A percentile compares a stretch with the other conserved stretches of the same genome.
Conservation (phyloP, 345 rosid species). For the Psidium guajava region DNA sequence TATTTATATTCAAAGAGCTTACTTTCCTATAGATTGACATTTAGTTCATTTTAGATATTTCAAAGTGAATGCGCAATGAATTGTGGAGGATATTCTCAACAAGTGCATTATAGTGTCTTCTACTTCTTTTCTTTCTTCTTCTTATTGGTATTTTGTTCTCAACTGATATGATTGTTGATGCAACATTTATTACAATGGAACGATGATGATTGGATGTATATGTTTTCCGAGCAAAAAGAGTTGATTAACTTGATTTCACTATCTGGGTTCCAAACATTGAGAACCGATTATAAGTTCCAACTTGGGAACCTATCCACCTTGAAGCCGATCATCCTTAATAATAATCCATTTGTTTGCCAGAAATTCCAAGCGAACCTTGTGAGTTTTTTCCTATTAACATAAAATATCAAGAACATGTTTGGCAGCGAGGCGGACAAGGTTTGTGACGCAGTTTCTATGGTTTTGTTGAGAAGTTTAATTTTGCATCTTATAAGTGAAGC, state of each 20-base stretch:
- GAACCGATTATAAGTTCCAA: too few species aligned
- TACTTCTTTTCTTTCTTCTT: too few species aligned
- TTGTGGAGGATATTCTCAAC: too few species aligned
- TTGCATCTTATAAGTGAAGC: not conserved
- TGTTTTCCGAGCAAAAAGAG: too few species aligned
- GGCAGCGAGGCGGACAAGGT: constrained; percentile 97
- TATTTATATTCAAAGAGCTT: not conserved
- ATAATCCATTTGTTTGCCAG: constrained; percentile 62
- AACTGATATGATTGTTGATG: too few species aligned
- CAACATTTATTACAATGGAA: too few species aligned
- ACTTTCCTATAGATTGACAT: not conserved
- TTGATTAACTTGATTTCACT: not conserved
- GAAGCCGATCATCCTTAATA: too few species aligned
- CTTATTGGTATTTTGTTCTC: too few species aligned
- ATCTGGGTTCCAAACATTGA: not conserved
- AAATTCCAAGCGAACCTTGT: constrained; percentile 76
- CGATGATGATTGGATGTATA: too few species aligned
- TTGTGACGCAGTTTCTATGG: not conserved
- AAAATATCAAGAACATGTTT: constrained; percentile 94
- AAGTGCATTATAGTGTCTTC: too few species aligned
- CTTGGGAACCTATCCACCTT: too few species aligned
- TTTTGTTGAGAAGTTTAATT: not conserved
- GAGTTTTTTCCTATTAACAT: constrained; percentile 86
- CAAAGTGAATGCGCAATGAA: too few species aligned
- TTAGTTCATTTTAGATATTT: not conserved